Percentiles rank a stretch among this genome's conserved stretches.
Evolutionary conservation across 2,329 filamentous ascomycete genomes (phyloP).

Genomic region (Uncinocarpus reesii): DNA sequence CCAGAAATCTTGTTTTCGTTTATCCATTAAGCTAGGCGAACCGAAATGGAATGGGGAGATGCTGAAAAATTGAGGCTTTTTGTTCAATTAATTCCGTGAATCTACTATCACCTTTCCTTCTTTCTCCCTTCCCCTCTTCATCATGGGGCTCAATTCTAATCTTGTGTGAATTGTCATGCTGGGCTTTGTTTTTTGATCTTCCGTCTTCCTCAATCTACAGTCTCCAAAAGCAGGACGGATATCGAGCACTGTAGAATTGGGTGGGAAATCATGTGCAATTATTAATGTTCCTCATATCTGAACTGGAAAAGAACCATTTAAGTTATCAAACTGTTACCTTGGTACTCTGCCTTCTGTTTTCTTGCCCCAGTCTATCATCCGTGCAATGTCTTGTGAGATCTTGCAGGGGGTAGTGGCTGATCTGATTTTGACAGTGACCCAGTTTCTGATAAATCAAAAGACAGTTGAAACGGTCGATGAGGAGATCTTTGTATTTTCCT

Average conservation of each 20-base stretch:
- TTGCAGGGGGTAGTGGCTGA: no score
- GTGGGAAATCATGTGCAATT: not conserved
- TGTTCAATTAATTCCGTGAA: constrained; percentile 4
- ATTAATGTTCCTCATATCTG: not conserved
- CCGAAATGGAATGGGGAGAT: constrained; percentile 7
- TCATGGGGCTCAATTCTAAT: not conserved
- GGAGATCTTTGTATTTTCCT: no score
- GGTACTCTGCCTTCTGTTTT: not conserved
- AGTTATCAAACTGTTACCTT: not conserved
- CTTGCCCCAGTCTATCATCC: not conserved
- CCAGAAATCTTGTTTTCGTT: not conserved
- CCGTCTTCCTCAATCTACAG: not conserved
- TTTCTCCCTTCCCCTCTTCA: not conserved
- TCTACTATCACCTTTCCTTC: not conserved
- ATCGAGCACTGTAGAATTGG: not conserved
- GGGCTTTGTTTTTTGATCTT: not conserved
- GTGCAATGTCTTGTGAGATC: no score
- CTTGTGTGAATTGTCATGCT: not conserved
- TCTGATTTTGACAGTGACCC: no score
- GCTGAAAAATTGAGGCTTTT: not conserved
- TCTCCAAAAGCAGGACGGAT: not conserved
- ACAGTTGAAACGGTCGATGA: no score
- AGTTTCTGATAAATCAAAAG: no score
- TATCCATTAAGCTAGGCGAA: constrained; percentile 1
- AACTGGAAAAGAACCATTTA: not conserved